Conservation (phyloP, 148 eudicot species). For the Spergularia marina region DNA sequence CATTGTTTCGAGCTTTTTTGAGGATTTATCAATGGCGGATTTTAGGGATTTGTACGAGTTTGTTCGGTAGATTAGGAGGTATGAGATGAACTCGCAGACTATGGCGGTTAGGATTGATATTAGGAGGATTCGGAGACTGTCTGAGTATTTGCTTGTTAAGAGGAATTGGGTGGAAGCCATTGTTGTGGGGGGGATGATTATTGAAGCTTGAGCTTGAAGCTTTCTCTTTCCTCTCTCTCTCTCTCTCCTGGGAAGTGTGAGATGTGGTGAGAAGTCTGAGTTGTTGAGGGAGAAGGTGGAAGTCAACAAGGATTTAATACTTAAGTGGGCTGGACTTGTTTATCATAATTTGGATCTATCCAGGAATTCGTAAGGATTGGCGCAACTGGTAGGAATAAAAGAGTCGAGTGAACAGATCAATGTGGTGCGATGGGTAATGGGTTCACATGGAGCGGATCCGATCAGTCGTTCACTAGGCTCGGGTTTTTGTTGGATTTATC, state of each 20-base stretch:
- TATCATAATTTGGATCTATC: too few species aligned
- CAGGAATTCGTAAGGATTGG: too few species aligned
- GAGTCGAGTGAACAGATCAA: too few species aligned
- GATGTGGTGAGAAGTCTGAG: too few species aligned
- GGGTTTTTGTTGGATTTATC: too few species aligned
- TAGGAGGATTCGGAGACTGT: slow-evolving; percentile 60
- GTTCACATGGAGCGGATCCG: too few species aligned
- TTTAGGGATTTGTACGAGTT: slow-evolving; percentile 88
- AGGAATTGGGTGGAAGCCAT: slow-evolving; percentile 56
- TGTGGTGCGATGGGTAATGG: too few species aligned
- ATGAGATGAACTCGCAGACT: slow-evolving; percentile 88
- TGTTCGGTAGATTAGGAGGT: slow-evolving; percentile 89
- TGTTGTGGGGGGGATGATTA: background rate
- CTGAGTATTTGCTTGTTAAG: slow-evolving; percentile 56
- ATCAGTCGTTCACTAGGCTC: too few species aligned
- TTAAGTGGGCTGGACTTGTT: too few species aligned
- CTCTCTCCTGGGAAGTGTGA: background rate
- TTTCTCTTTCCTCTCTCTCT: slow-evolving; percentile 16
- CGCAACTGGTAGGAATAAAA: too few species aligned
- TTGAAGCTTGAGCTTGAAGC: background rate
- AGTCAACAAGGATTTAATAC: too few species aligned
- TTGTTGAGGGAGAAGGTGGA: too few species aligned
- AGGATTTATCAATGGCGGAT: slow-evolving; percentile 85
- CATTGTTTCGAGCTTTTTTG: slow-evolving; percentile 87
- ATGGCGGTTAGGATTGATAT: slow-evolving; percentile 75